These are phyloP conservation scores for Rutidosis leptorrhynchoides DNA, from an alignment of 129 eudicot genomes.

Conservation along the genomic window DNA sequence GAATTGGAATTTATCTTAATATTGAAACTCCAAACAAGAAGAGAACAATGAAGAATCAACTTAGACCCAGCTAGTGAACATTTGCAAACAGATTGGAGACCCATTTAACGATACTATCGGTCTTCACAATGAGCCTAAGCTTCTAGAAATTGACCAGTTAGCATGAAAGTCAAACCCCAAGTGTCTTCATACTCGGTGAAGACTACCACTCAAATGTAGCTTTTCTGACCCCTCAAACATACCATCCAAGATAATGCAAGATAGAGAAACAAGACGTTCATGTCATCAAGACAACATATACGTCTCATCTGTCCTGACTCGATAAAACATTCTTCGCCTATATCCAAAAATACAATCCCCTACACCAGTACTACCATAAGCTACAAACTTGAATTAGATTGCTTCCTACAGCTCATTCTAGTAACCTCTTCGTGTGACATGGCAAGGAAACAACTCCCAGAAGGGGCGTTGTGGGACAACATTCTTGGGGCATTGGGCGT, in stretches of 20 bases:
- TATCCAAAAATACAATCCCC: slow-evolving; percentile 21
- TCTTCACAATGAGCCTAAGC: slow-evolving; percentile 19
- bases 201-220: slow-evolving; percentile 10
- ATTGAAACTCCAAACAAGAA: slow-evolving; percentile 19
- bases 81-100: slow-evolving; percentile 17
- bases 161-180: slow-evolving; percentile 25
- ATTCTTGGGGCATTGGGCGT: too few species aligned
- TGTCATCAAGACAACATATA: slow-evolving; percentile 21
- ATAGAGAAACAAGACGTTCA: slow-evolving; percentile 20
- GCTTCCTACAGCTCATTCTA: too few species aligned
- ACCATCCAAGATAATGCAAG: slow-evolving; percentile 2
- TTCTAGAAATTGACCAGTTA: slow-evolving; percentile 23
- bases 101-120: slow-evolving; percentile 10
- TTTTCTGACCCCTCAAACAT: slow-evolving; percentile 16
- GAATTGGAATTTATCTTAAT: slow-evolving; percentile 7
- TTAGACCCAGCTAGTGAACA: slow-evolving; percentile 11
- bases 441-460: too few species aligned
- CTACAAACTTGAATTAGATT: slow-evolving; percentile 28
- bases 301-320: slow-evolving; percentile 25
- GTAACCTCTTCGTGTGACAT: too few species aligned
- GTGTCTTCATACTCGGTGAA: slow-evolving; percentile 12
- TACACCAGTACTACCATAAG: slow-evolving; percentile 26
- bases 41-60: slow-evolving; percentile 22
- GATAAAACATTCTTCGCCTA: slow-evolving; percentile 12
- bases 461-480: too few species aligned